Evolutionary conservation across 805 yeast genomes (phyloP), one percentile per base, ranked within the genome.

Genomic region (Yarrowia porcina): DNA sequence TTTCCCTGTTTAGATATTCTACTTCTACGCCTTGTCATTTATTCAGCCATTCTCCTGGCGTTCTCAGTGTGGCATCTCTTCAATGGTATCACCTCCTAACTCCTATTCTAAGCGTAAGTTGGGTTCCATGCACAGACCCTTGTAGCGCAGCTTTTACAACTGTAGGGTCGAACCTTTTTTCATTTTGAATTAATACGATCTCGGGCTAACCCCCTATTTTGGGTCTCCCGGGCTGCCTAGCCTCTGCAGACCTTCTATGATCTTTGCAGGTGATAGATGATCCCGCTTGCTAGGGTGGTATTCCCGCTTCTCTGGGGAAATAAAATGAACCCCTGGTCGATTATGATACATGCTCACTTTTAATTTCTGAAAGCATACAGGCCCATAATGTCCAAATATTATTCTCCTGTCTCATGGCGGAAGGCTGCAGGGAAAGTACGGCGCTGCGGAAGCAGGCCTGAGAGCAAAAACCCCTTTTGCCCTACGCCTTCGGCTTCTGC

Each of bases 91-190:
- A n/a, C n/a, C n/a, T n/a, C n/a, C n/a, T n/a, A n/a, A n/a, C n/a
- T n/a, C n/a, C n/a, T n/a, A n/a, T n/a, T n/a, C n/a, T n/a, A n/a
- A n/a, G n/a, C n/a, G n/a, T 15, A 9, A 21, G 8, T 25, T 42
- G 32, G 50, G 52, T 45, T 45, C 52, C 27, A 30, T 45, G 52
- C 52, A 45, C 36, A 45, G 52, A 45, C 52, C 52, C 36, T 45
- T 20, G 52, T 30, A 45, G 35, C 4, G 36, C 52, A 30, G 8
- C 15, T 17, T 2, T 42, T 8, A 23, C 3, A 45, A 45, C 18
- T 45, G 18, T 18, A 13, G 20, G 4, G 13, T 1, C 13, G 18
- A n/a, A n/a, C n/a, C n/a, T n/a, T n/a, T n/a, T n/a, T n/a, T n/a
- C n/a, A n/a, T n/a, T n/a, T 45, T 28, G 25, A 7, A 18, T 45